Evolutionary conservation across 345 rosid species (phyloP), one percentile per base, ranked within the genome.

Genomic region (Populus tremula): DNA sequence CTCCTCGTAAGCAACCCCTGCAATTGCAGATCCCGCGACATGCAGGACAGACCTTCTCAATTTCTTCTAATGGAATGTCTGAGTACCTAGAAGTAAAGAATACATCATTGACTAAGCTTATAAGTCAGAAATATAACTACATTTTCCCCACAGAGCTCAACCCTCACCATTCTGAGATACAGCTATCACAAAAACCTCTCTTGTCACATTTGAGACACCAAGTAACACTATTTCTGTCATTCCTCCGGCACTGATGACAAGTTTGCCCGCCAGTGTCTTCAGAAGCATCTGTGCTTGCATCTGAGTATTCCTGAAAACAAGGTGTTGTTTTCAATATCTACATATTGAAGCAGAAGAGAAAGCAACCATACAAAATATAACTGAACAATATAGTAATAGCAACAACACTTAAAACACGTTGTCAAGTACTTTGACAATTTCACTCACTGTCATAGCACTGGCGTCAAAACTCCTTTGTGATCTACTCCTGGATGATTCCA

Each of bases 1-100:
- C 98, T 25, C 90, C 87, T 72, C 95, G 94, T 73, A 94, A 74
- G 87, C 99, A 96, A 39, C 82, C 85, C 89, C 90, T 91, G 86
- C 99, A 96, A 84, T 84, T 85, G 87, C 99, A 96, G 77, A 87
- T 84, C 72, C 99, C 98, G 67, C 94, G 93, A 83, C 99, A 96
- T 29, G 89, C 97, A 82, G 99, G 99, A 82, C 99, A 96, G 67
- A 80, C 83, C 88, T 90, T 91, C 89, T 89, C 94, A 41, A 90
- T 82, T 85, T 96, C 98, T 82, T 91, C 98, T 79, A 79, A 63
- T 36, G 94, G 82, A 81, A 88, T 85, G 61, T 89, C 84, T 1
- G 88, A 85, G 84, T 91, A 92, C 93, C 98, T 94, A 81, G 9
- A 61, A 80, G 74, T n/a, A 54, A 67, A 69, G 71, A 54, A 78